These are phyloP conservation scores for Boletus vinaceobasis DNA, from an alignment of 768 basidiomycete species.

Conservation along the genomic window DNA sequence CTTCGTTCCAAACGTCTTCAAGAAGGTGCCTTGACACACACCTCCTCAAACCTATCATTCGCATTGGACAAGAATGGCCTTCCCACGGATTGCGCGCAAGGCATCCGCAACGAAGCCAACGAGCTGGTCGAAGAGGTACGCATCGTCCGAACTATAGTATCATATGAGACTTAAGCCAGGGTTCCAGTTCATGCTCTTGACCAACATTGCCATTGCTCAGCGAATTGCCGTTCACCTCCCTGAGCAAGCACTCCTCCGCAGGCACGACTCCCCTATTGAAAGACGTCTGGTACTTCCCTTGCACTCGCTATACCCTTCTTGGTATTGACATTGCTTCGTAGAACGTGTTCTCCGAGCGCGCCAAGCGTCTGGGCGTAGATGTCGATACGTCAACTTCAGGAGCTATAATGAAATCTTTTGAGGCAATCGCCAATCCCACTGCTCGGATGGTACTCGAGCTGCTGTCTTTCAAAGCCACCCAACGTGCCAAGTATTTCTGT, in stretches of 20 bases:
- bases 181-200: slow-evolving; percentile 85
- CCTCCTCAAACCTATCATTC: slow-evolving; percentile 72
- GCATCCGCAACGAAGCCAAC: slow-evolving; percentile 68
- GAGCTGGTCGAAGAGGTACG: slow-evolving; percentile 84
- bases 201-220: slow-evolving; percentile 88
- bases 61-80: slow-evolving; percentile 72
- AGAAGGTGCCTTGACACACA: slow-evolving; percentile 71
- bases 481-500: slow-evolving; percentile 97
- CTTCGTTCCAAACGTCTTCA: slow-evolving; percentile 72
- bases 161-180: slow-evolving; percentile 1
- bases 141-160: not conserved
- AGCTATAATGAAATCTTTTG: slow-evolving; percentile 80
- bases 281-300: slow-evolving; percentile 64
- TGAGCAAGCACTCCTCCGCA: slow-evolving; percentile 94
- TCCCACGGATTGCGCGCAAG: slow-evolving; percentile 74
- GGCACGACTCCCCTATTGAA: slow-evolving; percentile 91
- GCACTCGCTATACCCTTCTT: not conserved
- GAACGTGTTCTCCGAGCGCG: slow-evolving; percentile 78
- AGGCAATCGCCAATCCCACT: slow-evolving; percentile 67
- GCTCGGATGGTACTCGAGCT: slow-evolving; percentile 79
- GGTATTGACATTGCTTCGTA: slow-evolving; percentile 29
- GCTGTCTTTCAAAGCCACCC: slow-evolving; percentile 87
- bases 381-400: slow-evolving; percentile 80
- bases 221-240: slow-evolving; percentile 92
- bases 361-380: slow-evolving; percentile 75